Evolutionary conservation across 768 basidiomycete species (phyloP).

Genomic region (Collybiopsis confluens): DNA sequence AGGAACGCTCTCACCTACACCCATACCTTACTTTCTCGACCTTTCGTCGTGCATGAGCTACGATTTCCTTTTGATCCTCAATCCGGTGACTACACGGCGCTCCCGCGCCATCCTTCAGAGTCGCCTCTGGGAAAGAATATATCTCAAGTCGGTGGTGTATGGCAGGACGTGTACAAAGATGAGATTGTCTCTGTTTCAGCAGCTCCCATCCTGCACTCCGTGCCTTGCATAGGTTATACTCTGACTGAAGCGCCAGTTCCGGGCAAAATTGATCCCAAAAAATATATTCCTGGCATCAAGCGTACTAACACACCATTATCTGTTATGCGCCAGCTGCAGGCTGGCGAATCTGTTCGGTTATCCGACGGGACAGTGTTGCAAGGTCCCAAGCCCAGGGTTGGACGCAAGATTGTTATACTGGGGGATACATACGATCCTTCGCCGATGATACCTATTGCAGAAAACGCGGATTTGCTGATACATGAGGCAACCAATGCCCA

Average conservation of each 20-base stretch:
- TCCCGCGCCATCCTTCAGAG: slow-evolving; percentile 52
- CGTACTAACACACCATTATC: slow-evolving; percentile 68
- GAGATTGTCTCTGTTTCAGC: slow-evolving; percentile 60
- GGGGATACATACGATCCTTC: slow-evolving; percentile 85
- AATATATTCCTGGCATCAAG: slow-evolving; percentile 64
- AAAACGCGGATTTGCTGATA: slow-evolving; percentile 67
- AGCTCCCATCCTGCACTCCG: slow-evolving; percentile 75
- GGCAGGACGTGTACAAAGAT: slow-evolving; percentile 63
- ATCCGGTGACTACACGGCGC: slow-evolving; percentile 40
- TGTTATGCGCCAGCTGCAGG: slow-evolving; percentile 61
- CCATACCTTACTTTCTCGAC: slow-evolving; percentile 56
- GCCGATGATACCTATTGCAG: slow-evolving; percentile 55
- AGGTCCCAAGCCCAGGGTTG: slow-evolving; percentile 61
- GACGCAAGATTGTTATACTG: slow-evolving; percentile 75
- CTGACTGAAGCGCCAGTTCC: slow-evolving; percentile 66
- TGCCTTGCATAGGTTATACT: slow-evolving; percentile 79
- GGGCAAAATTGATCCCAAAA: slow-evolving; percentile 68
- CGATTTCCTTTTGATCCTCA: slow-evolving; percentile 58
- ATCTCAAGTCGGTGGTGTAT: slow-evolving; percentile 50
- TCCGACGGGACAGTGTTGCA: slow-evolving; percentile 69
- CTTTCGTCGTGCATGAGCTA: slow-evolving; percentile 83
- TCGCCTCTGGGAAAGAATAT: slow-evolving; percentile 61
- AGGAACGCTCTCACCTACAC: slow-evolving; percentile 66
- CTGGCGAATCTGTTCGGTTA: slow-evolving; percentile 58
- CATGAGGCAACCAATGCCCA: slow-evolving; percentile 92